Conservation (phyloP, 805 yeast species). For the Wickerhamiella nectarea region DNA sequence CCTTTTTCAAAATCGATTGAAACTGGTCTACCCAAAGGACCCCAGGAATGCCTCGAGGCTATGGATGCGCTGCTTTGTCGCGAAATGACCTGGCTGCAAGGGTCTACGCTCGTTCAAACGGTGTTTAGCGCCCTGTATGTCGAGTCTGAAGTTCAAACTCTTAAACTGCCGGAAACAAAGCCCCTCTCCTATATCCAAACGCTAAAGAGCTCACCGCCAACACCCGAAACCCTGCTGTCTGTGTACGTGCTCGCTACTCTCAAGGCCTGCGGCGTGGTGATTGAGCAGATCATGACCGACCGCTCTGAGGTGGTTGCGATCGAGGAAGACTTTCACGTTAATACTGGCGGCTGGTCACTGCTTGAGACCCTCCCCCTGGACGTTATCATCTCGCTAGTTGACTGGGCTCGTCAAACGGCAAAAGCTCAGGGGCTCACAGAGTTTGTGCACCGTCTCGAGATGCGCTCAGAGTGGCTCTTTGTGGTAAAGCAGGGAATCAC, state of each 20-base stretch:
- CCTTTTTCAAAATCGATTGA: slow-evolving; percentile 34
- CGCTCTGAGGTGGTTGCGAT: slow-evolving; percentile 20
- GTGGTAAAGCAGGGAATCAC: slow-evolving; percentile 16
- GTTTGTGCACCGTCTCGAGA: slow-evolving; percentile 42
- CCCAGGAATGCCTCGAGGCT: slow-evolving; percentile 35
- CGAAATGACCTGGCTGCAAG: slow-evolving; percentile 61
- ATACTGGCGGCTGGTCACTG: slow-evolving; percentile 42
- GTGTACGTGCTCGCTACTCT: slow-evolving; percentile 20
- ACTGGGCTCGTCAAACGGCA: slow-evolving; percentile 32
- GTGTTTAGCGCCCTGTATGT: slow-evolving; percentile 64
- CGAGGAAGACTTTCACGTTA: slow-evolving; percentile 27
- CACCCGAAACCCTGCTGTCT: background rate
- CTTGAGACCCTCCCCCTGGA: slow-evolving; percentile 20
- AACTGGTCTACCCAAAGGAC: slow-evolving; percentile 23
- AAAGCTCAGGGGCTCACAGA: slow-evolving; percentile 33
- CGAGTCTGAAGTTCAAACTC: slow-evolving; percentile 35
- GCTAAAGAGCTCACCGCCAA: background rate
- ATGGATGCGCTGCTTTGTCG: slow-evolving; percentile 41
- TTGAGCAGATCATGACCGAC: slow-evolving; percentile 14
- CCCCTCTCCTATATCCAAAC: background rate
- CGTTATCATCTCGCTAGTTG: slow-evolving; percentile 16
- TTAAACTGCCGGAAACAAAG: background rate
- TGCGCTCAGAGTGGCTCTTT: slow-evolving; percentile 18
- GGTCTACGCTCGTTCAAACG: slow-evolving; percentile 62
- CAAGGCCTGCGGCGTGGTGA: slow-evolving; percentile 15